Conservation (phyloP, 2,329 filamentous ascomycete genomes). For the Cladosporium halotolerans region DNA sequence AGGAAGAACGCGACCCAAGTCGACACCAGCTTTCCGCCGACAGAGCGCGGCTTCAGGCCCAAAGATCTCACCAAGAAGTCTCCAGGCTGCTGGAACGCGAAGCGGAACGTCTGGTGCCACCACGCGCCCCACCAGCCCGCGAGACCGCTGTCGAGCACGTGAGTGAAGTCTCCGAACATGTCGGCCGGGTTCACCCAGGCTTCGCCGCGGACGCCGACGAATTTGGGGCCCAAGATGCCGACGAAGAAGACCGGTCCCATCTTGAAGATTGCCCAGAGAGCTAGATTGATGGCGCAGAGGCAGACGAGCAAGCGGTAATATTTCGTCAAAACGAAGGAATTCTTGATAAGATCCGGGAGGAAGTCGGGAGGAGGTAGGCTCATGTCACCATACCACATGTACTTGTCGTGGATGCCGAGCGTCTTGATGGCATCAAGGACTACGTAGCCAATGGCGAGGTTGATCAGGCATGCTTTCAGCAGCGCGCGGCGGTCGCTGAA, state of each 20-base stretch:
- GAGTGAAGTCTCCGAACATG: slow-evolving; percentile 47
- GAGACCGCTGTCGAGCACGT: slow-evolving; percentile 63
- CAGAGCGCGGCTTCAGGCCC: slow-evolving; percentile 27
- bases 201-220: slow-evolving; percentile 55
- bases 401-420: slow-evolving; percentile 67
- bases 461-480: slow-evolving; percentile 30
- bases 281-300: slow-evolving; percentile 51
- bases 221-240: slow-evolving; percentile 51
- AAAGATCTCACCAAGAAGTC: slow-evolving; percentile 37
- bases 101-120: slow-evolving; percentile 89
- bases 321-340: slow-evolving; percentile 44
- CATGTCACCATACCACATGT: slow-evolving; percentile 42
- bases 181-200: slow-evolving; percentile 54
- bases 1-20: slow-evolving; percentile 55
- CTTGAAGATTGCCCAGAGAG: slow-evolving; percentile 56
- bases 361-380: slow-evolving; percentile 37
- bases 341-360: slow-evolving; percentile 35
- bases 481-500: slow-evolving; percentile 32
- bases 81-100: slow-evolving; percentile 59
- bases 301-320: slow-evolving; percentile 53
- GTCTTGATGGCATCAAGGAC: slow-evolving; percentile 64
- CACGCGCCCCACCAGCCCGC: slow-evolving; percentile 75
- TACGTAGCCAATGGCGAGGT: slow-evolving; percentile 55
- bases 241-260: slow-evolving; percentile 56
- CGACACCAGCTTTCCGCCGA: slow-evolving; percentile 35